Conservation (phyloP, 2,329 filamentous ascomycete species). For the Xylaria arbuscula region DNA sequence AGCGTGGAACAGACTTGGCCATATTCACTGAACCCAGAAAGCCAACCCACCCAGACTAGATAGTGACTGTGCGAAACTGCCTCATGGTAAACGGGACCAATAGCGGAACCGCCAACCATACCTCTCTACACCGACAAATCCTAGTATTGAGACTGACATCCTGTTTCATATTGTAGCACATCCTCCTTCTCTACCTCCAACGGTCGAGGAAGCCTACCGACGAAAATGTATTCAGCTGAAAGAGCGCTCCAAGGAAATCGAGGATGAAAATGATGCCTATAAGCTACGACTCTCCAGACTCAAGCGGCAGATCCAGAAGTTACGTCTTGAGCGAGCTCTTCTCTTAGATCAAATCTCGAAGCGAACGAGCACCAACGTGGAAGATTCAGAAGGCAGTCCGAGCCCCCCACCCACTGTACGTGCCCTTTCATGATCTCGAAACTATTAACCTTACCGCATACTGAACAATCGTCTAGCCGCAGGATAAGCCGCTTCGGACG, state of each 20-base stretch:
- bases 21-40: slow-evolving; percentile 1
- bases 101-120: neutral
- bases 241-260: slow-evolving; percentile 89
- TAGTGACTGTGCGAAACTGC: neutral
- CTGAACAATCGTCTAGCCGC: slow-evolving; percentile 64
- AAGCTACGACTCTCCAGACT: slow-evolving; percentile 82
- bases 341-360: slow-evolving; percentile 78
- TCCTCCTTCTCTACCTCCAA: slow-evolving; percentile 78
- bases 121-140: neutral
- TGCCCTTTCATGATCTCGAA: slow-evolving; percentile 37
- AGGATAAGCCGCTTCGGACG: slow-evolving; percentile 80
- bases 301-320: slow-evolving; percentile 87
- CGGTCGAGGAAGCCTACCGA: slow-evolving; percentile 94
- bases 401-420: slow-evolving; percentile 82
- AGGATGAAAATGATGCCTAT: slow-evolving; percentile 88
- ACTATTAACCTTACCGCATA: slow-evolving; percentile 23
- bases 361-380: slow-evolving; percentile 78
- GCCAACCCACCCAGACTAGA: neutral
- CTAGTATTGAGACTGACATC: slow-evolving; percentile 53
- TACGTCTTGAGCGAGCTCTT: slow-evolving; percentile 86
- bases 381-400: slow-evolving; percentile 82
- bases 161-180: slow-evolving; percentile 53
- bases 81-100: slow-evolving; percentile 1
- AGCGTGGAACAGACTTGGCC: neutral
- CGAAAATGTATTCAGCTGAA: slow-evolving; percentile 96